These are phyloP conservation scores for Schizosaccharomyces cryophilus DNA, from an alignment of 805 yeast genomes.

Conservation along the genomic window DNA sequence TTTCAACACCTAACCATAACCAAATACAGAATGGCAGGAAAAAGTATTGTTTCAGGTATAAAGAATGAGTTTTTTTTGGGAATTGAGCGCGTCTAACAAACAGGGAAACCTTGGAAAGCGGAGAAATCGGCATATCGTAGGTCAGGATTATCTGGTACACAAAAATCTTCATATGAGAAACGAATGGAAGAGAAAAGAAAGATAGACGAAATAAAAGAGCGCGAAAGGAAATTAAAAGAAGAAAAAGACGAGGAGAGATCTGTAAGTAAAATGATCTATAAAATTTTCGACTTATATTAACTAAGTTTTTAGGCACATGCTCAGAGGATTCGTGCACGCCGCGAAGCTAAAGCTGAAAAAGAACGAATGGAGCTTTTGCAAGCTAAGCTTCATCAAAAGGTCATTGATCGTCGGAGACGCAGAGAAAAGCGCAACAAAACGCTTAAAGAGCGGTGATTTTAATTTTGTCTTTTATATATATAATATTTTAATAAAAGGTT, in stretches of 20 bases:
- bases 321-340: not conserved
- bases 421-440: constrained; percentile 87
- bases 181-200: not conserved
- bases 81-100: too few relatives aligned
- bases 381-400: constrained; percentile 72
- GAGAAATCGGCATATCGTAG: not conserved
- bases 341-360: constrained; percentile 50
- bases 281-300: not conserved
- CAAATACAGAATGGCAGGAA: too few relatives aligned
- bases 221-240: not conserved
- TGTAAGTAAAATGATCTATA: not conserved
- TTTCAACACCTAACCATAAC: too few relatives aligned
- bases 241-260: not conserved
- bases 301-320: not conserved
- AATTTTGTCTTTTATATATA: not conserved
- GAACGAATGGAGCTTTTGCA: constrained; percentile 71
- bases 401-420: constrained; percentile 68
- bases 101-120: not conserved
- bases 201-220: not conserved
- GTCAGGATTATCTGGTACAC: not conserved
- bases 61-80: too few relatives aligned
- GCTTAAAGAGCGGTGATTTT: constrained; percentile 38
- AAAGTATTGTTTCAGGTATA: too few relatives aligned
- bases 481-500: not conserved
- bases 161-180: not conserved